Evolutionary conservation across 1,284 basidiomycete species (phyloP), one percentile per base, ranked within the genome.

Genomic region (Schizopora paradoxa): DNA sequence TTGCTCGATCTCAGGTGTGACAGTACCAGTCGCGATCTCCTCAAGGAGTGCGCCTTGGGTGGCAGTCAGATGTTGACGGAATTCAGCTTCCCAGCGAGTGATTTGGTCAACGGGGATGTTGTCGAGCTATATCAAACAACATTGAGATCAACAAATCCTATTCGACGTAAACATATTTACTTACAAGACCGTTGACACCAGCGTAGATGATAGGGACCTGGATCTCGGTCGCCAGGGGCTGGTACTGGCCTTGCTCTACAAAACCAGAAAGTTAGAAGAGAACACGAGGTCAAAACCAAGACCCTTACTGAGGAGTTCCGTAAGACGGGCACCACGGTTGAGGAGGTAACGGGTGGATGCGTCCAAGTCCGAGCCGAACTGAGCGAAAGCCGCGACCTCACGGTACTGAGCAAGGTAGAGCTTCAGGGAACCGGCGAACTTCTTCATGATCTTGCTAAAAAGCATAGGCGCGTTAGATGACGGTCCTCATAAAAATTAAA

Each of bases 361-460:
- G 76, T 98, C 95, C 63, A 99, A 88, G 74, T 98, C 95, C 60
- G 95, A 99, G 82, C 95, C 95, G 79, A 99, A 99, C 69, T 98
- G 95, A 52, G 95, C 95, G 66, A 96, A 95, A 56, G 95, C 95
- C 58, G 95, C 95, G 58, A 99, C 93, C 79, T 99, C 95, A 89
- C 95, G 94, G 80, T 98, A 99, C 71, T 99, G 95, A 44, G 95
- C 95, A 57, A 99, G 91, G 83, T 98, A 98, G 45, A 99, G 83
- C 79, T 99, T 99, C 63, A 98, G 85, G 56, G 94, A 98, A 82
- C 95, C 95, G 60, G 95, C 94, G 62, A 98, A 97, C 76, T 96
- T 91, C 88, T 98, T 99, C 93, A 97, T 96, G 74, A 96, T 91
- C 78, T 95, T 92, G 63, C 83, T 86, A 55, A 47, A 56, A 42